A percentile compares a stretch with the other conserved stretches of the same genome.
These are phyloP conservation scores for Pseudogymnoascus pannorum DNA, from an alignment of 2,329 filamentous ascomycete genomes.

Conservation along the genomic window DNA sequence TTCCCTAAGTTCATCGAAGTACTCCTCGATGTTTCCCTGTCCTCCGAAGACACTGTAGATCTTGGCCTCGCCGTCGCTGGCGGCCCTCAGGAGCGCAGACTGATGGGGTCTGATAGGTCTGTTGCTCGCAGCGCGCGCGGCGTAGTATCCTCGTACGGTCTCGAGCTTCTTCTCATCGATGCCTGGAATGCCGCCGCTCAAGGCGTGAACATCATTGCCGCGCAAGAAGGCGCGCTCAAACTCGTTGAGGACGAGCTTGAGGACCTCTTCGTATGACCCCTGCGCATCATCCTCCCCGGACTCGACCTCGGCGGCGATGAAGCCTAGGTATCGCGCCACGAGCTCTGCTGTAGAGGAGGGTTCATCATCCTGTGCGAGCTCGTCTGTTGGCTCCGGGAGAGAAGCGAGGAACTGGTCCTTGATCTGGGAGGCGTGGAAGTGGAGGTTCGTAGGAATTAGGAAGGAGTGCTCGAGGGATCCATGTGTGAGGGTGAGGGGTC, in stretches of 20 bases:
- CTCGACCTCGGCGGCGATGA: constrained; percentile 80
- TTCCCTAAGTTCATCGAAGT: constrained; percentile 94
- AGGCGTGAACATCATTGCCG: constrained; percentile 91
- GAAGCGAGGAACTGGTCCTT: constrained; percentile 83
- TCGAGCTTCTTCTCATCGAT: constrained; percentile 89
- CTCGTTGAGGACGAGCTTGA: constrained; percentile 88
- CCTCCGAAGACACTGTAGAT: constrained; percentile 95
- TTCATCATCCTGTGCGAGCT: constrained; percentile 96
- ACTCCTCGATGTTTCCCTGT: constrained; percentile 98
- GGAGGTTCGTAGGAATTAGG: constrained; percentile 86
- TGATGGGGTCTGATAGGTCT: constrained; percentile 86
- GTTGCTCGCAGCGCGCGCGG: constrained; percentile 74
- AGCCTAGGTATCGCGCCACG: constrained; percentile 88
- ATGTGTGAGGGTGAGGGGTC: constrained; percentile 83
- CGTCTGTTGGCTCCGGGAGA: constrained; percentile 86
- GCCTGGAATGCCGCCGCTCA: constrained; percentile 78
- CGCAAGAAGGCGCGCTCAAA: constrained; percentile 93
- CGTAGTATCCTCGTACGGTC: constrained; percentile 86
- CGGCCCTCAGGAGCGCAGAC: constrained; percentile 84
- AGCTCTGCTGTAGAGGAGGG: constrained; percentile 93
- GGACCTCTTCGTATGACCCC: constrained; percentile 83
- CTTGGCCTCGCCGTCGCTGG: constrained; percentile 71
- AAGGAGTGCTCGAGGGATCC: constrained; percentile 95
- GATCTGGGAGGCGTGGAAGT: constrained; percentile 92
- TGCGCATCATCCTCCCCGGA: constrained; percentile 85